Conservation (phyloP, 1,284 basidiomycete genomes). For the Clitocybe nebularis region DNA sequence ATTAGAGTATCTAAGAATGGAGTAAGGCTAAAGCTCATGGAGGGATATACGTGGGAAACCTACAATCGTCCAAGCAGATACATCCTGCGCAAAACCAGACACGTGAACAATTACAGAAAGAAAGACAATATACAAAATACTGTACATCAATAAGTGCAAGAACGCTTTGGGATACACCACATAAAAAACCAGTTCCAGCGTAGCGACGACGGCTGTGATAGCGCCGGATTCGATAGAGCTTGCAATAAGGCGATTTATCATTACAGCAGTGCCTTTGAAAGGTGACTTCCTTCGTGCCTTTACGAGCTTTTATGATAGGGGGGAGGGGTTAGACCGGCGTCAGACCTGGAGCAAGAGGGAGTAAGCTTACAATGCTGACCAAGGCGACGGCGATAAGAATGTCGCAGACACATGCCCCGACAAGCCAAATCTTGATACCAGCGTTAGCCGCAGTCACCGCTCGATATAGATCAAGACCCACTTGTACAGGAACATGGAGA, state of each 20-base stretch:
- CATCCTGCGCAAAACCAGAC: not conserved
- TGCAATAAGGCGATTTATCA: constrained; percentile 6
- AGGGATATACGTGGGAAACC: too few species aligned
- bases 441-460: too few species aligned
- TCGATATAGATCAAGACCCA: too few species aligned
- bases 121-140: not conserved
- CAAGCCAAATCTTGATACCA: constrained; percentile 1
- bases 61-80: constrained; percentile 5
- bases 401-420: constrained; percentile 4
- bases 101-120: not conserved
- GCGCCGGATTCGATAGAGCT: constrained; percentile 6
- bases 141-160: constrained; percentile 1
- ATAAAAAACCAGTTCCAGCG: constrained; percentile 2
- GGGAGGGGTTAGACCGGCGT: too few species aligned
- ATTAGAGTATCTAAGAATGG: not conserved
- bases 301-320: constrained; percentile 1
- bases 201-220: constrained; percentile 4
- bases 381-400: constrained; percentile 4
- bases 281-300: not conserved
- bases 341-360: too few species aligned
- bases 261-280: not conserved
- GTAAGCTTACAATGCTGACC: not conserved
- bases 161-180: not conserved
- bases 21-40: too few species aligned
- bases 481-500: too few species aligned